Base-by-base conservation (phyloP, 2,329 filamentous ascomycete species). In the Alternaria longipes region DNA sequence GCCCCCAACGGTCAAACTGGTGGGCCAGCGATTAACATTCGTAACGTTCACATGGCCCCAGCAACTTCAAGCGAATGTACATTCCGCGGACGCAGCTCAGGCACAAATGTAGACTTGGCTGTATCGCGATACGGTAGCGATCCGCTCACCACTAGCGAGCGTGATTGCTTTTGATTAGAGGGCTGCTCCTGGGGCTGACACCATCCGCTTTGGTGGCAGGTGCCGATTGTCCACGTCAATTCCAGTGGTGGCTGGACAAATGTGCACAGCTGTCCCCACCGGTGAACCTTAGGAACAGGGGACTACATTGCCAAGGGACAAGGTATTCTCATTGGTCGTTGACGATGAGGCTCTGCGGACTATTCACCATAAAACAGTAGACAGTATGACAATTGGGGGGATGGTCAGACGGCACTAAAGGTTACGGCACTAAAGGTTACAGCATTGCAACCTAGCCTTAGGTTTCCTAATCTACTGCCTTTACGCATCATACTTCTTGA, bases 271-370 rank as follows among this genome's bases (percentile, higher is more conserved):
- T 42, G 56, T 47, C 52, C 64, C 64, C 68, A 77, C 75, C 75
- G 74, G 75, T 78, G 63, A 77, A 72, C 54, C 54, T 60, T 49
- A 50, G 36, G 28, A 20, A 44, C 47, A 46, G 41, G 56, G 54
- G 54, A 55, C 42, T 60, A 60, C 45, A 40, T 32, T 34, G 26
- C 57, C 50, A 59, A 51, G 62, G 51, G 38, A 41, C 60, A 57
- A 56, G 54, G 38, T 30, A 36, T 34, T 59, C 52, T 65, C 34
- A 68, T 69, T 63, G 56, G 61, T 59, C 53, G 54, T 20, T 50
- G 9, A 34, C 14, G 20, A 74, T 78, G 76, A 73, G 76, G 76
- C 76, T 78, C 76, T 78, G 76, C 75, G 60, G 26, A 8, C 18
- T 58, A 54, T 57, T 56, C 38, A 68, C 60, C 72, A 76, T 78